Evolutionary conservation across 306 rosid genomes (phyloP), one percentile per base, ranked within the genome.

Genomic region (Corylus heterophylla): DNA sequence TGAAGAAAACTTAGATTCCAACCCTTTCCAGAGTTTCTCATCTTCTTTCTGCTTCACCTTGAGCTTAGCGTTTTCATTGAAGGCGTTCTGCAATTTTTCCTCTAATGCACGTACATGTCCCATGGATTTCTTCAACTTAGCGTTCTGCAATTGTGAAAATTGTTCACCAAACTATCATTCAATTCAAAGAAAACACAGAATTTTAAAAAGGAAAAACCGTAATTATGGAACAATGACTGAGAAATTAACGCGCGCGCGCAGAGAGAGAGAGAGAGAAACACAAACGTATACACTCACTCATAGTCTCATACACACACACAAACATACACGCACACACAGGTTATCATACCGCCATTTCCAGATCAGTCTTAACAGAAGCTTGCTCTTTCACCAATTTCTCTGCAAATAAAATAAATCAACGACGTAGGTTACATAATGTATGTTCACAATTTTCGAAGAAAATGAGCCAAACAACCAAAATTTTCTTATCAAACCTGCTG

Each of bases 41-140:
- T 95, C 98, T 85, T 95, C 98, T 75, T 89, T 91, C 87, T 90
- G 98, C 88, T 90, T 91, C 86, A 95, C 98, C 84, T 88, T 88
- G 52, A 92, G 95, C 83, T 95, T 95, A 10, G 96, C 89, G 45
- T 91, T 95, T 85, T 95, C 98, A 76, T 95, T 95, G 20, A 91
- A 87, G 11, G 93, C 96, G 63, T 81, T 89, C 89, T 91, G 98
- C 88, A 95, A 70, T 76, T 95, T 95, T 74, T 91, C 93, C 88
- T 95, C 98, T 63, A 92, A 85, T 8, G 83, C 89, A 51, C 85
- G 89, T 6, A 86, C 75, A 73, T 88, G 86, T 83, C 90, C 98
- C 85, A 78, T 35, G 7, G 98, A 90, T 80, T 91, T 91, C 84
- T 86, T 95, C 80, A 93, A 87, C 84, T 95, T 95, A 72, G 81